Evolutionary conservation across 2,329 filamentous ascomycete genomes (phyloP), one percentile per base, ranked within the genome.

Genomic region (Neonectria coccinea): DNA sequence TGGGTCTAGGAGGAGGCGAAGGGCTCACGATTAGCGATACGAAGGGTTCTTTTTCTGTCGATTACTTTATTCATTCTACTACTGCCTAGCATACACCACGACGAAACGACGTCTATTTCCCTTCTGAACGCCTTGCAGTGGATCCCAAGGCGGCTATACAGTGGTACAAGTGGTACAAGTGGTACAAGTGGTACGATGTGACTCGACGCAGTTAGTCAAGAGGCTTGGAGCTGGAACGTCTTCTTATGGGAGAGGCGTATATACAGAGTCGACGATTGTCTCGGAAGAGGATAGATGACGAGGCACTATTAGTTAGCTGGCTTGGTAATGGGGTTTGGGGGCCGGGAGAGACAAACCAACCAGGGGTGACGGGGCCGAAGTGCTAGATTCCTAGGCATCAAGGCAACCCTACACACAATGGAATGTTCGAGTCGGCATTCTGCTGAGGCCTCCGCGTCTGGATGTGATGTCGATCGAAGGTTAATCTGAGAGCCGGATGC

Each of bases 341-440:
- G 60, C 48, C 51, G 54, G 48, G 52, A 56, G 59, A 55, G 62
- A 60, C 36, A 50, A 62, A 59, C 50, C 62, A 68, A 55, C 56
- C 55, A 48, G 62, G 61, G 56, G 31, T 25, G 62, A 52, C 52
- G 60, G 58, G 47, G 60, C 54, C 57, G 57, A 47, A 39, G 58
- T 65, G 71, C 65, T 64, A 59, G 59, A 53, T 56, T n/a, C 36
- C 14, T 39, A 69, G 68, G 70, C 71, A 65, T 61, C 65, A 54
- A 66, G 57, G 68, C 64, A 69, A 55, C 60, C 54, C 59, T 73
- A 66, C 65, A 67, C 59, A 62, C 65, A 68, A 71, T 71, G 71
- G 59, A 71, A 68, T 61, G 65, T 65, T 65, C 62, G 53, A 67
- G 65, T 66, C 62, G 53, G 54, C 47, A 36, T 31, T 56, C 45